Conservation (phyloP, 768 basidiomycete genomes). For the Zangia roseola region DNA sequence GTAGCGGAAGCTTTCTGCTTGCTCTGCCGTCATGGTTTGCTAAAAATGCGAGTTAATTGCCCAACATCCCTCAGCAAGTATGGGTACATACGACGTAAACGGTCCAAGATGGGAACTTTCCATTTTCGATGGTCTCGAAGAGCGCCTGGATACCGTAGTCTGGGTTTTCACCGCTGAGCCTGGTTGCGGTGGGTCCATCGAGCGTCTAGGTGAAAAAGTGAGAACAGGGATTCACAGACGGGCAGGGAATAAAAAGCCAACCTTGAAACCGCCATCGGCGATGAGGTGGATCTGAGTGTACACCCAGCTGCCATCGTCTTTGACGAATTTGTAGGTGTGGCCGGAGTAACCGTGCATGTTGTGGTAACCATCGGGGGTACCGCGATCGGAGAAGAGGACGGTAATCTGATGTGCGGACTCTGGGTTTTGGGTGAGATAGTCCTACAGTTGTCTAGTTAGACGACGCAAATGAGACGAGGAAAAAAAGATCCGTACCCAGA, state of each 20-base stretch:
- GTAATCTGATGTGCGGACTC: conserved; percentile 87
- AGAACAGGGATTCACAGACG: not conserved
- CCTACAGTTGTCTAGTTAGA: conserved; percentile 44
- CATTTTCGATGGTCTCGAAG: conserved; percentile 79
- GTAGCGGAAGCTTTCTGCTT: conserved; percentile 89
- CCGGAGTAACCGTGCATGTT: conserved; percentile 91
- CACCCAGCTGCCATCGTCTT: conserved; percentile 77
- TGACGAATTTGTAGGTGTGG: conserved; percentile 88
- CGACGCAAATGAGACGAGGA: not conserved
- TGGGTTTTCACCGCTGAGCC: conserved; percentile 70
- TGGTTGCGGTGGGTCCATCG: conserved; percentile 60
- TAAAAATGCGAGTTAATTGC: conserved; percentile 29
- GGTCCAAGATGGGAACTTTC: conserved; percentile 84
- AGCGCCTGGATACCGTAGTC: conserved; percentile 83
- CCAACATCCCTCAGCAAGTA: not conserved
- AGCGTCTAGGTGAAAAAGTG: conserved; percentile 51
- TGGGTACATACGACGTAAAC: conserved; percentile 67
- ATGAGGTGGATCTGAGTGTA: conserved; percentile 88
- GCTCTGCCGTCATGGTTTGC: conserved; percentile 92
- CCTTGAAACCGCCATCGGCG: conserved; percentile 81
- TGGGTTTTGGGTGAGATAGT: conserved; percentile 85
- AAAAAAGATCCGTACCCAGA: conserved; percentile 54
- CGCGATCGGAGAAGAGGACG: conserved; percentile 94
- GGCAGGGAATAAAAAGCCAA: conserved; percentile 15
- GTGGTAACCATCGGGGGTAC: conserved; percentile 88